phyloP scores from a whole-genome alignment of 2,329 filamentous ascomycete species.

The Pseudogymnoascus sp. region DNA sequence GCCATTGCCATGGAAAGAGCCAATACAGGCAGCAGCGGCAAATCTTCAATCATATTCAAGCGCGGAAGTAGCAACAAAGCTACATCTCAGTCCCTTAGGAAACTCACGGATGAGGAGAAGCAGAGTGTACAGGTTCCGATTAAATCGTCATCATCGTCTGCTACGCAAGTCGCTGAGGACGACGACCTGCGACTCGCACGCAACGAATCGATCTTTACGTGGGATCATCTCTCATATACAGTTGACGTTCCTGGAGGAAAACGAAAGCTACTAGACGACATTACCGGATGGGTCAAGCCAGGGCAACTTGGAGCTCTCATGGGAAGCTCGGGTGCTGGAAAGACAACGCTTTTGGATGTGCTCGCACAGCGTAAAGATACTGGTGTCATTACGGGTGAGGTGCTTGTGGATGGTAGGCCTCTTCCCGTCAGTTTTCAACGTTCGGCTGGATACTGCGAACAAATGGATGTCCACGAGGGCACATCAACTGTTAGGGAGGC shows the following conservation, averaged over 20 bases:
- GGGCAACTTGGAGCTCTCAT: slow-evolving; percentile 62
- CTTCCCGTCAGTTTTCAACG: slow-evolving; percentile 80
- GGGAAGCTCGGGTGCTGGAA: slow-evolving; percentile 64
- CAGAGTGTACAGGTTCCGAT: slow-evolving; percentile 15
- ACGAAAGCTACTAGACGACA: slow-evolving; percentile 66
- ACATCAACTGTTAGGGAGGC: slow-evolving; percentile 84
- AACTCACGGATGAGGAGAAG: not conserved
- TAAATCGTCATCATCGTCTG: slow-evolving; percentile 11
- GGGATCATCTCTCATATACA: slow-evolving; percentile 62
- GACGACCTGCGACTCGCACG: slow-evolving; percentile 42
- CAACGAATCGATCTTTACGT: slow-evolving; percentile 65
- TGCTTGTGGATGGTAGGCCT: slow-evolving; percentile 58
- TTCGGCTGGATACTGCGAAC: slow-evolving; percentile 68
- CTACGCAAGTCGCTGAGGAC: slow-evolving; percentile 11
- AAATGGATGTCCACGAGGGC: slow-evolving; percentile 80
- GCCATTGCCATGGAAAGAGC: slow-evolving; percentile 34
- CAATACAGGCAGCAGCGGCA: not conserved
- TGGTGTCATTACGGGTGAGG: slow-evolving; percentile 80
- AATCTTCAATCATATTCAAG: slow-evolving; percentile 41
- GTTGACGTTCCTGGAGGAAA: slow-evolving; percentile 55
- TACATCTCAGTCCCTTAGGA: slow-evolving; percentile 18
- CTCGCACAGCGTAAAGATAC: slow-evolving; percentile 79
- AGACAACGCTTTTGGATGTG: slow-evolving; percentile 79
- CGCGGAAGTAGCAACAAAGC: slow-evolving; percentile 39
- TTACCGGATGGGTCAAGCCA: slow-evolving; percentile 75